Evolutionary conservation across 176 grass and related monocot genomes (phyloP), one percentile per base, ranked within the genome.

Genomic region (Carex parvula): DNA sequence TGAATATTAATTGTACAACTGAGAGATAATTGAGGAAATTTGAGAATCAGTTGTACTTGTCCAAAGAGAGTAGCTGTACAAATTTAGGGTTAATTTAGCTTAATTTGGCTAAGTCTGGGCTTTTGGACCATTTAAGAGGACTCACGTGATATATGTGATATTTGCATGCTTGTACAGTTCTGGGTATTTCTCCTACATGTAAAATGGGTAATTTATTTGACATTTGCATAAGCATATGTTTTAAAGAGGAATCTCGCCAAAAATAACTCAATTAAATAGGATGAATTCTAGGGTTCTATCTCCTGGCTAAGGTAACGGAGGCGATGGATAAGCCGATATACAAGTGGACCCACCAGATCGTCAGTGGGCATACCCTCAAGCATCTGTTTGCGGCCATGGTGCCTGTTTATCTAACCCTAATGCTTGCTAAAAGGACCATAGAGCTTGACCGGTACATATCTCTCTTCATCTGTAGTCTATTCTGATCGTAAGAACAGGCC

Each of bases 371-470:
- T 39, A 93, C 95, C 3, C 88, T 98, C 32, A 94, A 98, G 85
- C 95, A 98, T 91, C 55, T 98, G 20, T 93, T 65, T 89, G 95
- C 95, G 54, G 91, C 95, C 4, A 93, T 94, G 92, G 95, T 98
- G 76, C 95, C 95, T 69, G 87, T 94, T 82, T 98, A 91, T 83
- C 87, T 98, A 88, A 87, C 89, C 4, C 88, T 98, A 6, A 98
- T 98, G 92, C 89, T 98, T 59, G 92, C 92, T 16, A 98, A 98
- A 69, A 91, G 95, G 88, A 91, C 88, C 8, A 82, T 90, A 54
- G 92, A 98, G 61, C 87, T 89, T 50, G 94, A 97, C 8, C 92
- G 89, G 94, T 97, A 79, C 21, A 4, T 30, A 64, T 61, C 64
- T 87, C 20, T 29, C 67, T 79, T 54, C 18, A 30, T 13, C 16